A percentile compares a stretch with the other conserved stretches of the same genome.
Conservation (phyloP, 2,329 filamentous ascomycete genomes). For the Periconia sp. region DNA sequence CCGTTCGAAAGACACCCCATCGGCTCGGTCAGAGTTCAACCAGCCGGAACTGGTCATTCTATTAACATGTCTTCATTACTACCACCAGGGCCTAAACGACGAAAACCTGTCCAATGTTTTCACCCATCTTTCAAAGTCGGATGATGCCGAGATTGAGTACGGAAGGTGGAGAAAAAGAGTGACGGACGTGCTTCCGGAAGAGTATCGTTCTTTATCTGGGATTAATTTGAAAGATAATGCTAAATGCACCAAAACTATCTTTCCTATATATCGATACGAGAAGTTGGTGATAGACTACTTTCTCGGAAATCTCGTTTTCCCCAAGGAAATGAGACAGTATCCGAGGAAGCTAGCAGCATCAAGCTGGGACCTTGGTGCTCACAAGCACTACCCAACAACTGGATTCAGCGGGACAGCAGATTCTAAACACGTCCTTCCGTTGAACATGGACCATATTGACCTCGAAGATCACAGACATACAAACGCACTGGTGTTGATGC, state of each 20-base stretch:
- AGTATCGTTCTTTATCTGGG: background rate
- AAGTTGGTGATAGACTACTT: slow-evolving; percentile 66
- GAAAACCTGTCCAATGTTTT: slow-evolving; percentile 55
- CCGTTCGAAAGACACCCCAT: slow-evolving; percentile 65
- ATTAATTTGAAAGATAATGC: slow-evolving; percentile 48
- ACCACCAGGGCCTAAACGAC: slow-evolving; percentile 61
- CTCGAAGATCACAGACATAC: slow-evolving; percentile 61
- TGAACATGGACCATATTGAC: slow-evolving; percentile 59
- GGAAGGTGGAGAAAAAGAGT: slow-evolving; percentile 47
- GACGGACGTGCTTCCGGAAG: background rate
- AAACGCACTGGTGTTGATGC: slow-evolving; percentile 65
- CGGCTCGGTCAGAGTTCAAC: slow-evolving; percentile 64
- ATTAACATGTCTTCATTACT: slow-evolving; percentile 67
- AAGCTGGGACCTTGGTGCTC: slow-evolving; percentile 65
- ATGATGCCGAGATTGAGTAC: slow-evolving; percentile 58
- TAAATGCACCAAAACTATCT: slow-evolving; percentile 54
- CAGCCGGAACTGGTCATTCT: slow-evolving; percentile 69
- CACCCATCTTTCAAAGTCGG: slow-evolving; percentile 50
- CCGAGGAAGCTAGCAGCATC: slow-evolving; percentile 64
- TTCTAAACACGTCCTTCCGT: slow-evolving; percentile 59
- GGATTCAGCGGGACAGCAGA: slow-evolving; percentile 75
- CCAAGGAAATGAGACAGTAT: slow-evolving; percentile 64
- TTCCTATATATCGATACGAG: slow-evolving; percentile 54
- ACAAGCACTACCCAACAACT: slow-evolving; percentile 54
- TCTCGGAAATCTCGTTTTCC: slow-evolving; percentile 60